Conservation (phyloP, 225 moss, liverwort and hornwort species). For the Straminergon stramineum region DNA sequence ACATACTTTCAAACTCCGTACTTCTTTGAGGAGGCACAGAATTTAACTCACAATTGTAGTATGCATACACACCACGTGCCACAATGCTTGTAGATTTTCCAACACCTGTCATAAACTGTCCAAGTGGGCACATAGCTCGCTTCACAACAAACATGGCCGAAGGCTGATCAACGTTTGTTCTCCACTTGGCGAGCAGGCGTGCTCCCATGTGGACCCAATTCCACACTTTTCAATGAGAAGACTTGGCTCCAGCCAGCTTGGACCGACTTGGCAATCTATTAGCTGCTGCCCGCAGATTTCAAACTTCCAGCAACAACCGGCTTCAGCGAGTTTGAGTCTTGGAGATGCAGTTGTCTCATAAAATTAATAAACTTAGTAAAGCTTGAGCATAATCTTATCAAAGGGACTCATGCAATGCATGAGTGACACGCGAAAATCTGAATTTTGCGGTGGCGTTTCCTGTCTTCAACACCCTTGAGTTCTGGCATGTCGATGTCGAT, state of each 20-base stretch:
- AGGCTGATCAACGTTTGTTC: neutral
- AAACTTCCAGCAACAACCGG: neutral
- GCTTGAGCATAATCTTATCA: neutral
- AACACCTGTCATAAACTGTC: slow-evolving; percentile 3
- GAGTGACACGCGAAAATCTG: neutral
- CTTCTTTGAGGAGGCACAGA: no score
- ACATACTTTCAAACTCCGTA: no score
- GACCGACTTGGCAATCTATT: neutral
- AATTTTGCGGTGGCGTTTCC: neutral
- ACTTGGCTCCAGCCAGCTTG: neutral
- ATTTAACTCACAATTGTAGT: no score
- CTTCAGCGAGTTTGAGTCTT: neutral
- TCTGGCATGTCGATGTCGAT: neutral
- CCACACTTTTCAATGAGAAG: neutral
- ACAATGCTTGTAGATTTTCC: neutral
- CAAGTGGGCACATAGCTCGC: neutral
- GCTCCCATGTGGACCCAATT: slow-evolving; percentile 5
- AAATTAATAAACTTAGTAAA: neutral
- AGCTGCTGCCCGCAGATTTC: neutral
- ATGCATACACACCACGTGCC: neutral
- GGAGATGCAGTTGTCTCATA: neutral
- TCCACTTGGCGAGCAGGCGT: neutral
- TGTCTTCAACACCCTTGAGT: neutral
- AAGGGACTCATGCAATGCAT: neutral
- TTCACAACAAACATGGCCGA: neutral